Base-by-base conservation (phyloP, 305 asterid genomes). In the Fraxinus latifolia region DNA sequence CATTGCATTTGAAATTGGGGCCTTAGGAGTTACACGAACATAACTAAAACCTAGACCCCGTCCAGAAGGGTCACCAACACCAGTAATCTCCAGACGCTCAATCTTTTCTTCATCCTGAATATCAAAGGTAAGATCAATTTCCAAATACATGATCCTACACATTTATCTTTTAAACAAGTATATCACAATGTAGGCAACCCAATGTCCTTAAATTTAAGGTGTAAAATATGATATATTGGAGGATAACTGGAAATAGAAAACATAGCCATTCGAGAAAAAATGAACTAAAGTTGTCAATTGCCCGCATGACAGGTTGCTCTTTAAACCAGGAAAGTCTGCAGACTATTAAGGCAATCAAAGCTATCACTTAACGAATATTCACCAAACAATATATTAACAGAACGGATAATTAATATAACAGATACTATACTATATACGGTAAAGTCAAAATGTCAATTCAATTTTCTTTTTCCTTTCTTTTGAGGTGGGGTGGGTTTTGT, bases 1-100 rank as follows among this genome's bases (percentile, higher is more conserved):
- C 83, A 80, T 68, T 60, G 98, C 79, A 88, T 94, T 96, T 34
- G 98, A 86, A 42, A 89, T 62, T 80, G 99, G 98, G 84, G 99
- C 95, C 91, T 94, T 96, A 1, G 98, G 96, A 84, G 93, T 89
- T 79, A 92, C 62, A 58, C 98, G 97, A 19, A 96, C 99, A 87
- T 92, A 96, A 89, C 99, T 96, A 90, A 94, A 96, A 80, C 99
- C 99, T 39, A 94, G 92, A 83, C 99, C 99, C 87, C 99, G 90
- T 77, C 99, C 99, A 73, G 99, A 91, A 80, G 99, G 99, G 85
- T 96, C 99, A 77, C 99, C 99, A 79, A 95, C 98, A 82, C 99
- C 99, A 32, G 98, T 94, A 76, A 96, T 96, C 85, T 96, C 98
- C 84, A 96, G 86, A 67, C 98, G 98, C 89, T 96, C 99, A 77